Conservation (phyloP, 192 early-diverging fungal genomes). For the Umbelopsis ramanniana region DNA sequence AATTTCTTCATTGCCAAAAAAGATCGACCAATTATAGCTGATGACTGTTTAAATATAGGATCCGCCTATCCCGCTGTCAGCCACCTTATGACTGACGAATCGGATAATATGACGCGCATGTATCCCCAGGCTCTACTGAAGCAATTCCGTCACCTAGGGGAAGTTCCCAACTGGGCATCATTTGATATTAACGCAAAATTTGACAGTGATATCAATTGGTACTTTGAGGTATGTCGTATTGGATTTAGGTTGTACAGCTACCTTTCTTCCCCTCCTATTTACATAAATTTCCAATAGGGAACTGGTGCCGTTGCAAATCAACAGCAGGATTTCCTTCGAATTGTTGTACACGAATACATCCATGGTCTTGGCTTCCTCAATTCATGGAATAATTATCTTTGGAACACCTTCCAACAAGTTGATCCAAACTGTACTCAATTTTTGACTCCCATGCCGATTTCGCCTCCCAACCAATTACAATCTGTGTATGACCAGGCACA, state of each 20-base stretch:
- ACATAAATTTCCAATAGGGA: conserved; percentile 12
- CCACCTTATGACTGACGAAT: conserved; percentile 32
- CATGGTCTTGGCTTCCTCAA: conserved; percentile 51
- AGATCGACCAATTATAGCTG: neutral
- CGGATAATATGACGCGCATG: conserved; percentile 38
- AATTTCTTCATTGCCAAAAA: neutral
- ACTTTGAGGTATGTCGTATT: conserved; percentile 32
- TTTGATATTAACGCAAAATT: conserved; percentile 47
- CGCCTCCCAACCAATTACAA: conserved; percentile 22
- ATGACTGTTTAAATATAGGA: conserved; percentile 26
- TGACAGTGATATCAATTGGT: conserved; percentile 38
- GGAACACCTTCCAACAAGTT: conserved; percentile 23
- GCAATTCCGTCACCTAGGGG: conserved; percentile 32
- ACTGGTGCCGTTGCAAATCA: conserved; percentile 22
- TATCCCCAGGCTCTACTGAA: conserved; percentile 50
- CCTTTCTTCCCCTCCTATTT: neutral
- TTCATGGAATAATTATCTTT: conserved; percentile 37
- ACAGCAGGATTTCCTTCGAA: conserved; percentile 46
- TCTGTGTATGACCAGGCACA: neutral
- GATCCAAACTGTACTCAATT: conserved; percentile 24
- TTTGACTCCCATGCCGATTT: conserved; percentile 29
- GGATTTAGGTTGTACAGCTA: neutral
- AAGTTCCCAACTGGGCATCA: conserved; percentile 21
- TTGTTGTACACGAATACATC: conserved; percentile 45
- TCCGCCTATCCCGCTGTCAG: conserved; percentile 39